Percentiles rank a stretch among this genome's conserved stretches.
Conservation (phyloP, 2,329 filamentous ascomycete species). For the Moelleriella libera region DNA sequence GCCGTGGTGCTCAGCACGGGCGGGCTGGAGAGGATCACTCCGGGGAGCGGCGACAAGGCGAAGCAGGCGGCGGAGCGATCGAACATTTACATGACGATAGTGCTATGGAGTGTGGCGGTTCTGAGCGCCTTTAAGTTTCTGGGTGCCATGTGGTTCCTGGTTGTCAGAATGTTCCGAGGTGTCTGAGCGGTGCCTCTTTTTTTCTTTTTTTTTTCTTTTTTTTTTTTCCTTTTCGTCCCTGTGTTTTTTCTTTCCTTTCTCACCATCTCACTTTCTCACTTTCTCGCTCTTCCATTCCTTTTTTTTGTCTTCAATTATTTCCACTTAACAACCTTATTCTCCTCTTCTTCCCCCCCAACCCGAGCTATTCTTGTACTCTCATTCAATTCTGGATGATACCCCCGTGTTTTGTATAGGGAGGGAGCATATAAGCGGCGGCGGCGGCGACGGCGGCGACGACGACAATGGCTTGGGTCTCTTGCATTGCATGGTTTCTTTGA, state of each 20-base stretch:
- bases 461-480: too few relatives aligned
- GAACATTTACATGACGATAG: constrained; percentile 72
- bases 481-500: too few relatives aligned
- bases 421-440: too few relatives aligned
- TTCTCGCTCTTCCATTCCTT: neutral
- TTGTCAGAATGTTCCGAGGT: constrained; percentile 72
- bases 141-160: constrained; percentile 82
- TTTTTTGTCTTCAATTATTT: too few relatives aligned
- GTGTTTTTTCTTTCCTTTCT: neutral
- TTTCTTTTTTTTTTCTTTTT: neutral
- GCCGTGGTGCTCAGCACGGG: constrained; percentile 79
- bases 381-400: constrained; percentile 1
- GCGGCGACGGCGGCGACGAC: too few relatives aligned
- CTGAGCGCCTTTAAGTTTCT: constrained; percentile 77
- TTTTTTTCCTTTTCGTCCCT: neutral
- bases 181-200: constrained; percentile 26
- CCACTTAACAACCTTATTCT: neutral
- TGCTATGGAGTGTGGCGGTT: constrained; percentile 79
- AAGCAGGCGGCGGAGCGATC: constrained; percentile 41
- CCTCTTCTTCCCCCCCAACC: neutral
- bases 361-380: neutral
- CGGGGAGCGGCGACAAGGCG: constrained; percentile 20
- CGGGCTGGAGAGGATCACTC: constrained; percentile 56
- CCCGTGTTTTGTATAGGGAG: neutral
- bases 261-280: neutral